Conservation (phyloP, 2,329 filamentous ascomycete genomes). For the Alternaria conjuncta region DNA sequence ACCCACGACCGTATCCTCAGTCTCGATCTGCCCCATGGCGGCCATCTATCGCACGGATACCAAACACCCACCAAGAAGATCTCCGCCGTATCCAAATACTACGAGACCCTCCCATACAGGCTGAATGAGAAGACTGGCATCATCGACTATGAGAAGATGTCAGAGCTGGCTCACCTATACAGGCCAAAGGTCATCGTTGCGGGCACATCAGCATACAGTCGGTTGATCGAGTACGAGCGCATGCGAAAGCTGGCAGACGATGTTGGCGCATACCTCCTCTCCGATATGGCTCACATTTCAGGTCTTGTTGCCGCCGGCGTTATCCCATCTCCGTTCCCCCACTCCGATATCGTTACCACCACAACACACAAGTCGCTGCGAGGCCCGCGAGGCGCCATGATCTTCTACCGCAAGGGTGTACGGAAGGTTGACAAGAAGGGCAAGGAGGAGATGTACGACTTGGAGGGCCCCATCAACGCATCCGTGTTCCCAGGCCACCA, state of each 20-base stretch:
- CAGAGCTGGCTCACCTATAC: conserved; percentile 89
- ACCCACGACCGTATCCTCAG: conserved; percentile 97
- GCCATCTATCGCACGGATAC: conserved; percentile 95
- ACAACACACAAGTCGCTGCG: conserved; percentile 99
- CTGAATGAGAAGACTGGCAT: conserved; percentile 88
- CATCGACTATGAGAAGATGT: conserved; percentile 94
- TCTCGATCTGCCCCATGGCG: conserved; percentile 93
- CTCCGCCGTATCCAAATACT: conserved; percentile 97
- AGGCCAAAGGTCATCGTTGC: conserved; percentile 96
- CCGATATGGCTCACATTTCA: conserved; percentile 99
- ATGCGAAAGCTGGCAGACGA: conserved; percentile 96
- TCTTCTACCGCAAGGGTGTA: conserved; percentile 98
- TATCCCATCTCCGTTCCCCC: conserved; percentile 88
- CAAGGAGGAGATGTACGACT: conserved; percentile 90
- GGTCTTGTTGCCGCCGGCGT: conserved; percentile 92
- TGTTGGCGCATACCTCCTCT: conserved; percentile 91
- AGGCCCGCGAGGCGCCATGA: conserved; percentile 98
- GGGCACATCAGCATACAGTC: conserved; percentile 97
- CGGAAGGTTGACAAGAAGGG: conserved; percentile 89
- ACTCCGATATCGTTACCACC: conserved; percentile 96
- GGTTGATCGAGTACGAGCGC: conserved; percentile 92
- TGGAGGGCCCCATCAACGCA: conserved; percentile 96
- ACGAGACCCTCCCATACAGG: conserved; percentile 97
- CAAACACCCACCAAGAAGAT: conserved; percentile 86
- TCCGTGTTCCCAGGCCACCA: conserved; percentile 99